Conservation (phyloP, 257 asterid genomes). For the Scutellaria baicalensis region DNA sequence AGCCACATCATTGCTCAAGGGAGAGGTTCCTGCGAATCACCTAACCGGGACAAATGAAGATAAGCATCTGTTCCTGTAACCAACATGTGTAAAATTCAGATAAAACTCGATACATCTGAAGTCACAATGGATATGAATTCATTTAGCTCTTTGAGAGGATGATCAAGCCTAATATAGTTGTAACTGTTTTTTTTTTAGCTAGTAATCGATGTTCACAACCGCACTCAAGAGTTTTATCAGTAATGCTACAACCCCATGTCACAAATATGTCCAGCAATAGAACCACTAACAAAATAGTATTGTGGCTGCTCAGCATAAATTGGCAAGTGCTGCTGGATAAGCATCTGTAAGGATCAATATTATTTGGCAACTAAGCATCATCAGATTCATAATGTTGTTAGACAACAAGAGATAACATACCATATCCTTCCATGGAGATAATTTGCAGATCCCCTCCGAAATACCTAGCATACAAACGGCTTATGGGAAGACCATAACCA, state of each 20-base stretch:
- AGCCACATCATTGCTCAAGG: constrained; percentile 24
- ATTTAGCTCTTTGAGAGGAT: no score
- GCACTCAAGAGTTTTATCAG: no score
- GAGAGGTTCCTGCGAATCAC: constrained; percentile 53
- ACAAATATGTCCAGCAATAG: no score
- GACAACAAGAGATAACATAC: constrained; percentile 27
- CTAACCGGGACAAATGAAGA: constrained; percentile 54
- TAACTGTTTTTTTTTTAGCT: no score
- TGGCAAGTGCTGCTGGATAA: no score
- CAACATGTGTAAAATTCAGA: not conserved
- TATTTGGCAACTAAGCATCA: not conserved
- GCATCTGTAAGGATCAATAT: no score
- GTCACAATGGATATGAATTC: no score
- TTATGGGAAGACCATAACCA: constrained; percentile 92
- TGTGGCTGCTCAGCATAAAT: no score
- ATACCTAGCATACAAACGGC: constrained; percentile 89
- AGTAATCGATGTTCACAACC: no score
- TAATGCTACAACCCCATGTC: no score
- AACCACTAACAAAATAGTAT: no score
- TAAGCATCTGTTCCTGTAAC: constrained; percentile 54
- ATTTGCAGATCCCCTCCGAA: constrained; percentile 95
- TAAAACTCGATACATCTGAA: not conserved
- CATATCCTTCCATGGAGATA: constrained; percentile 98
- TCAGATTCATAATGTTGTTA: not conserved
- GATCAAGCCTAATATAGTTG: no score